Base-by-base conservation (phyloP, 306 rosid genomes). In the Sindora glabra region DNA sequence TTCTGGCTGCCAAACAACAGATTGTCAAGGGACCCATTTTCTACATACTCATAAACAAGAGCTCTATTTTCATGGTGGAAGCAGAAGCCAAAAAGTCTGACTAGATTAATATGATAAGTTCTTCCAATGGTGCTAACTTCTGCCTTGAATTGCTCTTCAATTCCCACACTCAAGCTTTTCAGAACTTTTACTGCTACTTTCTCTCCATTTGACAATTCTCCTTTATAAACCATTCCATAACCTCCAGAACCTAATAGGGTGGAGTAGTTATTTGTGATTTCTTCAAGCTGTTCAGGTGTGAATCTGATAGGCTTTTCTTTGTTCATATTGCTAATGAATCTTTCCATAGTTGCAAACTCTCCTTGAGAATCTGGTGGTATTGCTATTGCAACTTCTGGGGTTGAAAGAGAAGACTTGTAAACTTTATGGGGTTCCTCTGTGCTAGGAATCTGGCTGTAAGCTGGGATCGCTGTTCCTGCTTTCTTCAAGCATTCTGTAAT, bases 61-160 rank as follows among this genome's bases (percentile, higher is more conserved):
- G 83, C 83, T 25, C 55, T 51, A 3, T 58, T 78, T 5, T 65
- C 69, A 16, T 16, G 49, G 48, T 64, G 67, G 47, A 78, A 78
- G 53, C 83, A 78, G 37, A 78, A 78, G 33, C 83, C 83, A 64
- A 46, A 69, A 25, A 78, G 83, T 46, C 62, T 69, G 5, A 78
- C 79, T 25, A 78, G 22, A 70, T 78, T 78, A 16, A 59, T 45
- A 27, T 73, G 83, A 25, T 73, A 78, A 19, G 83, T 78, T 69
- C 83, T 78, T 73, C 79, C 83, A 18, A 78, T 59, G n/a, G 79
- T 73, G 62, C 83, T 57, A 48, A 78, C 73, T 68, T 78, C 79
- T 8, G 83, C 79, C 59, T 68, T 78, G 62, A 78, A 33, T 30
- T 78, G 83, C 19, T 78, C 79, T 27, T 73, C 83, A 64, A 69